These are phyloP conservation scores for Lithohypha guttulata DNA, from an alignment of 2,329 filamentous ascomycete species.

Conservation along the genomic window DNA sequence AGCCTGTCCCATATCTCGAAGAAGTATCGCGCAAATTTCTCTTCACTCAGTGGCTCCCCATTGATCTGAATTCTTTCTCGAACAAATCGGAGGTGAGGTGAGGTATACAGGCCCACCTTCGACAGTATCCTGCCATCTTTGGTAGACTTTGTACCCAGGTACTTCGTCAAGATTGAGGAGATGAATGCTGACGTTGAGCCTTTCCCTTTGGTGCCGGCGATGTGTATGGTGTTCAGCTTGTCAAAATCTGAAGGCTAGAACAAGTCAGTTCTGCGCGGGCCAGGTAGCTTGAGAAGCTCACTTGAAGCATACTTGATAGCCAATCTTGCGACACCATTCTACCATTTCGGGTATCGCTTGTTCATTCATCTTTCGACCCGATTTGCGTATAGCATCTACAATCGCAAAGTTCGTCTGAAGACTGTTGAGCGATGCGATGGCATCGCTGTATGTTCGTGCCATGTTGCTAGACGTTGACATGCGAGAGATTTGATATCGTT, in stretches of 20 bases:
- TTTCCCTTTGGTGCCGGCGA: conserved; percentile 91
- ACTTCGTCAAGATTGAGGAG: conserved; percentile 63
- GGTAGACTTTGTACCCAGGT: conserved; percentile 31
- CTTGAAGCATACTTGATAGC: conserved; percentile 53
- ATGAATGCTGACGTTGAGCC: conserved; percentile 79
- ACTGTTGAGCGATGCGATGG: conserved; percentile 61
- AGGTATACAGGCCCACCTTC: conserved; percentile 71
- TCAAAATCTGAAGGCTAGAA: conserved; percentile 51
- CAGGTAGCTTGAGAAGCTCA: conserved; percentile 50
- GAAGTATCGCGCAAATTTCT: conserved; percentile 64
- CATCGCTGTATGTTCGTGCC: no score
- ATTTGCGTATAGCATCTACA: conserved; percentile 66
- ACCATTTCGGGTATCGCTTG: conserved; percentile 72
- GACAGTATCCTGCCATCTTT: conserved; percentile 27
- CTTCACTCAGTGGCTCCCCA: conserved; percentile 56
- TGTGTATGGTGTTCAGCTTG: conserved; percentile 58
- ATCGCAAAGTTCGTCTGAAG: conserved; percentile 70
- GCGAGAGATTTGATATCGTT: no score
- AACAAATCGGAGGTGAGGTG: conserved; percentile 72
- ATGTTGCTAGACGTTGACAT: no score
- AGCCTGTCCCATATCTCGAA: conserved; percentile 72
- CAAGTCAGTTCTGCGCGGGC: not conserved
- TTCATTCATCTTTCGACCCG: conserved; percentile 61
- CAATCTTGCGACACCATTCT: conserved; percentile 63
- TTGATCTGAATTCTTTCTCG: conserved; percentile 77